These are phyloP conservation scores for Nakazawaea populi DNA, from an alignment of 805 yeast genomes.

Conservation along the genomic window DNA sequence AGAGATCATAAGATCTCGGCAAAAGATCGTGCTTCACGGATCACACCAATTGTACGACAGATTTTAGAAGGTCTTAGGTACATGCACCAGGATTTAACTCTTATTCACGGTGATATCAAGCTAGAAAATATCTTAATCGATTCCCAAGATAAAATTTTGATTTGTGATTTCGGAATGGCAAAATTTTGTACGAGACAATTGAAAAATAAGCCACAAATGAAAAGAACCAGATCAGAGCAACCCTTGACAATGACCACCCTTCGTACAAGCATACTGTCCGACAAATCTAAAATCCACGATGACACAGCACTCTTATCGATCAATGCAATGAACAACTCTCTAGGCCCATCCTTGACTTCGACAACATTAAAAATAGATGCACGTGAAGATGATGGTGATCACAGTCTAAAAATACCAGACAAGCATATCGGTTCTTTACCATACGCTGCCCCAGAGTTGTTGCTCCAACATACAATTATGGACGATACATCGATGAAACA, in stretches of 20 bases:
- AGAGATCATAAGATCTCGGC: constrained; percentile 23
- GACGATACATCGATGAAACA: constrained; percentile 56
- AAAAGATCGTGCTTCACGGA: constrained; percentile 26
- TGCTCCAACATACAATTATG: constrained; percentile 36
- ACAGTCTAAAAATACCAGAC: constrained; percentile 36
- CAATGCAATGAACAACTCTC: constrained; percentile 10
- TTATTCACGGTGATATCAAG: constrained; percentile 81
- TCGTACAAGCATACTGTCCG: background rate
- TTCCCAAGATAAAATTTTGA: constrained; percentile 35
- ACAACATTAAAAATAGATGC: constrained; percentile 1
- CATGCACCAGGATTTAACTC: constrained; percentile 53
- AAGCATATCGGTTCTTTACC: constrained; percentile 85
- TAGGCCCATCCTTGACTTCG: constrained; percentile 23
- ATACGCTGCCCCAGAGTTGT: constrained; percentile 85
- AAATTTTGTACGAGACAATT: constrained; percentile 10
- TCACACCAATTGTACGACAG: constrained; percentile 41
- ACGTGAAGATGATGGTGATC: background rate
- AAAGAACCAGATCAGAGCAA: constrained; percentile 14
- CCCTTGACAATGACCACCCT: constrained; percentile 10
- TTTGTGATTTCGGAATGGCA: constrained; percentile 92
- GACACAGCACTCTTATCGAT: constrained; percentile 24
- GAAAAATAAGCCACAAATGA: constrained; percentile 4
- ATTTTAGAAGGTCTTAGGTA: constrained; percentile 54
- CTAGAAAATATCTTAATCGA: constrained; percentile 73
- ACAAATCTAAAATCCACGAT: constrained; percentile 14